Evolutionary conservation across 495 filamentous ascomycete genomes (phyloP), one percentile per base, ranked within the genome.

Genomic region (Penicillium canariense): DNA sequence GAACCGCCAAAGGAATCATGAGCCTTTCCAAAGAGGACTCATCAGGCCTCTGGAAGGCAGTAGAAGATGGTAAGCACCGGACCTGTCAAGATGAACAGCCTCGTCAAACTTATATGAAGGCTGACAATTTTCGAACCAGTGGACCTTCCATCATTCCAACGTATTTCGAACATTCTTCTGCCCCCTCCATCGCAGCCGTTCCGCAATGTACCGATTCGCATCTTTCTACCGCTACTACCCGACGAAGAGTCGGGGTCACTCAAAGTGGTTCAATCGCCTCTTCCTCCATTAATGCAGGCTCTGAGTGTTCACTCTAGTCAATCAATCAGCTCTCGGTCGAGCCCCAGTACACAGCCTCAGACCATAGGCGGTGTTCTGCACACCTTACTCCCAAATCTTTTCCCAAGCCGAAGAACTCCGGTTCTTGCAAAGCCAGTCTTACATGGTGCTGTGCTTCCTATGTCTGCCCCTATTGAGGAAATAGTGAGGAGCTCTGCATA

Each of bases 1-100:
- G 94, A 17, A 96, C 86, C 11, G 93, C 91, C 2, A 91, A 92
- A 66, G 87, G 85, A 30, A 92, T 97, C 54, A 97, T 97, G 95
- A 87, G 83, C 31, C 72, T 97, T 50, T 90, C 87, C 25, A 92
- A 91, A 68, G 87, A 91, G 27, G 84, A 97, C 62, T 95, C 90
- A 1, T 91, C 87, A 2, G 79, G 83, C 26, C 77, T 99, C 31
- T 97, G 95, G 95, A 83, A 84, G 52, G 81, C 90, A 4, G 87
- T 98, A 11, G 79, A 87, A 67, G 83, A 88, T 58, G 87, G 90
- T 94, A 71, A 52, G 84, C 23, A 14, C 2, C 12, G 3, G 8
- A 35, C 4, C 2, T 7, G 5, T 15, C 4, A 0, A 18, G 2
- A 30, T 17, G 22, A 15, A n/a, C n/a, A n/a, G n/a, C n/a, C n/a